Conservation (phyloP, 306 rosid genomes). For the Vigna radiata region DNA sequence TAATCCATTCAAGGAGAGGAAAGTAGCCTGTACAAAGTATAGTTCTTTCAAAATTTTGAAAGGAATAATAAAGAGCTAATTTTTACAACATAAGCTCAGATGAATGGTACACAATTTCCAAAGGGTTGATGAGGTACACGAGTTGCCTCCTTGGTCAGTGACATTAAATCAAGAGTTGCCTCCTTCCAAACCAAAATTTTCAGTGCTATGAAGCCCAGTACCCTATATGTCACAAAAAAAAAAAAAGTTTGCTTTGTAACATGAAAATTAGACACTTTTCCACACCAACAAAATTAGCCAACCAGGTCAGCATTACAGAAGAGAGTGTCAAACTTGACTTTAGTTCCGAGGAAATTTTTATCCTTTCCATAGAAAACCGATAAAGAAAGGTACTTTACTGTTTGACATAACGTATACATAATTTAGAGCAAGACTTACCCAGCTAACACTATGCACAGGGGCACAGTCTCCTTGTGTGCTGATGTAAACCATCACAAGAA, state of each 20-base stretch:
- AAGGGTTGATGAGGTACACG: conserved; percentile 27
- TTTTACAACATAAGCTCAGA: conserved; percentile 35
- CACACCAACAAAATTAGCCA: conserved; percentile 24
- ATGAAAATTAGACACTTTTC: conserved; percentile 18
- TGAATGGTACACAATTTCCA: conserved; percentile 4
- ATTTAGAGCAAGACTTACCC: conserved; percentile 50
- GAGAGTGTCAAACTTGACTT: conserved; percentile 13
- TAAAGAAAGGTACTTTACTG: conserved; percentile 18
- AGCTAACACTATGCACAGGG: conserved; percentile 81
- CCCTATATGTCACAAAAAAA: not conserved
- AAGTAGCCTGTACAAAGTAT: conserved; percentile 16
- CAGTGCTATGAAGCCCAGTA: conserved; percentile 28
- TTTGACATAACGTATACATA: conserved; percentile 12
- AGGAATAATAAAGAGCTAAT: conserved; percentile 27
- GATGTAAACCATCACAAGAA: conserved; percentile 92
- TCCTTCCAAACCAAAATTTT: conserved; percentile 32
- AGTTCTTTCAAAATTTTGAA: conserved; percentile 21
- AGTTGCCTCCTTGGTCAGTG: conserved; percentile 35
- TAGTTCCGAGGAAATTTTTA: not conserved
- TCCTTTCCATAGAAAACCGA: conserved; percentile 29
- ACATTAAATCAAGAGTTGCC: conserved; percentile 33
- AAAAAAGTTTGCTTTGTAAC: not conserved
- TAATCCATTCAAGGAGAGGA: conserved; percentile 30
- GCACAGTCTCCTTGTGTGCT: conserved; percentile 83
- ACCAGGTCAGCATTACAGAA: not conserved